Evolutionary conservation across 2,329 filamentous ascomycete species (phyloP), one percentile per base, ranked within the genome.

Genomic region (Penicillium sp.): DNA sequence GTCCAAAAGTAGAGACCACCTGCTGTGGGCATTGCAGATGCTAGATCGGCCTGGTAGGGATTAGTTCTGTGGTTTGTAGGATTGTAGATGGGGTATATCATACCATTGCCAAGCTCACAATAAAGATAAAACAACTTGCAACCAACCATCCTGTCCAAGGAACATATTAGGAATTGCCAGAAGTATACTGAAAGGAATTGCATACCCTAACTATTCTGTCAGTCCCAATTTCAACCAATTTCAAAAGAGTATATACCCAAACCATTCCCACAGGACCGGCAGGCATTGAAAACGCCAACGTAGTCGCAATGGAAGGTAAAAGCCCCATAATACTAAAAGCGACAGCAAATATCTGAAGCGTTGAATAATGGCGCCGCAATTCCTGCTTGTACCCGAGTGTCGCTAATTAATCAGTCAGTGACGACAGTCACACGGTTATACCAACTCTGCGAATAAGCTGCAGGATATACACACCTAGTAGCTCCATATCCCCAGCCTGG

Each of bases 251-350:
- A 19, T 14, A 49, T 65, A 81, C 80, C 82, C 84, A 86, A 52
- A 86, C 82, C 78, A 86, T 83, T 5, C 83, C 84, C 5, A 79
- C 82, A 0, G 83, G 83, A 0, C 84, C 84, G 9, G 83, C 80
- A 2, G 84, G 82, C 47, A 86, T 75, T 4, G 82, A 84, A 62
- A 85, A 86, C 0, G 81, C 66, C 16, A 86, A 69, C 0, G 83
- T 85, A 26, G 80, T 82, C 4, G 83, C 82, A 59, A 86, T 86
- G 3, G 83, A 85, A 0, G 83, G 83, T 1, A 86, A 71, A 10
- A 86, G 68, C 1, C 83, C 83, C 82, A 87, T 86, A 59, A 86
- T 83, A 64, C 77, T 79, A 56, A 84, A 84, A 2, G 80, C 81
- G 55, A 84, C 81, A 31, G 82, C 84, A 61, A 87, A 86, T 19